A percentile compares a stretch with the other conserved stretches of the same genome.
These are phyloP conservation scores for Chaetomium strumarium DNA, from an alignment of 2,329 filamentous ascomycete genomes.

Conservation along the genomic window DNA sequence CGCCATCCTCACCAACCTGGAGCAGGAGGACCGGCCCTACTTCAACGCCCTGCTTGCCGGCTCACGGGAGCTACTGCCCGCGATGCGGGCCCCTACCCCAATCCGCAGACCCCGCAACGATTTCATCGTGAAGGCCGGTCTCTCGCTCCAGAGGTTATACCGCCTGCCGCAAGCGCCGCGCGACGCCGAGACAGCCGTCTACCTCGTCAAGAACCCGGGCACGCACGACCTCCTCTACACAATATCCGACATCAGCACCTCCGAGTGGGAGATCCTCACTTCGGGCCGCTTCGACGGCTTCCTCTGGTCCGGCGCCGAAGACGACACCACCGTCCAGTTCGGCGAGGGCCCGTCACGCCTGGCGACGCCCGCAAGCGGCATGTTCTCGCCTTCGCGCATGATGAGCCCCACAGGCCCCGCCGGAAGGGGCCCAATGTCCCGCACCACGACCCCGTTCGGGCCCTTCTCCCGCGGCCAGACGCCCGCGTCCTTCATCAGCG, in stretches of 20 bases:
- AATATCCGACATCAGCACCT: constrained; percentile 76
- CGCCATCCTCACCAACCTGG: constrained; percentile 84
- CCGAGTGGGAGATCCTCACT: constrained; percentile 95
- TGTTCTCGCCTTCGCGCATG: constrained; percentile 37
- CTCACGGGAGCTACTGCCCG: constrained; percentile 49
- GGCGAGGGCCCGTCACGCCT: constrained; percentile 45
- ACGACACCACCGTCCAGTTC: constrained; percentile 32
- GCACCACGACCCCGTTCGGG: constrained; percentile 48
- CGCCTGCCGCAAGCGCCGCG: constrained; percentile 66
- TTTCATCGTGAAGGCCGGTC: constrained; percentile 66
- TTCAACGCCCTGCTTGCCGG: constrained; percentile 75
- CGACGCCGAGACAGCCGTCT: constrained; percentile 80
- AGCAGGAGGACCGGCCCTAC: constrained; percentile 65
- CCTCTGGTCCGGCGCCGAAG: constrained; percentile 84
- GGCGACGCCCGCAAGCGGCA: constrained; percentile 48
- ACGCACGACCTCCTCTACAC: constrained; percentile 85
- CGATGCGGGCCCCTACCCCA: constrained; percentile 63
- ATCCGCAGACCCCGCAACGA: constrained; percentile 60
- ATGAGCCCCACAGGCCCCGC: constrained; percentile 33
- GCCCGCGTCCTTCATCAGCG: constrained; percentile 52
- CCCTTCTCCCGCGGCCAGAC: constrained; percentile 34
- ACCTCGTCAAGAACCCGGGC: constrained; percentile 72
- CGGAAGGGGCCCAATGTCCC: constrained; percentile 40
- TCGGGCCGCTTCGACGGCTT: constrained; percentile 95
- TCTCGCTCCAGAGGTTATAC: constrained; percentile 81